These are phyloP conservation scores for Puccinia novopanici DNA, from an alignment of 1,284 basidiomycete species.

Conservation along the genomic window DNA sequence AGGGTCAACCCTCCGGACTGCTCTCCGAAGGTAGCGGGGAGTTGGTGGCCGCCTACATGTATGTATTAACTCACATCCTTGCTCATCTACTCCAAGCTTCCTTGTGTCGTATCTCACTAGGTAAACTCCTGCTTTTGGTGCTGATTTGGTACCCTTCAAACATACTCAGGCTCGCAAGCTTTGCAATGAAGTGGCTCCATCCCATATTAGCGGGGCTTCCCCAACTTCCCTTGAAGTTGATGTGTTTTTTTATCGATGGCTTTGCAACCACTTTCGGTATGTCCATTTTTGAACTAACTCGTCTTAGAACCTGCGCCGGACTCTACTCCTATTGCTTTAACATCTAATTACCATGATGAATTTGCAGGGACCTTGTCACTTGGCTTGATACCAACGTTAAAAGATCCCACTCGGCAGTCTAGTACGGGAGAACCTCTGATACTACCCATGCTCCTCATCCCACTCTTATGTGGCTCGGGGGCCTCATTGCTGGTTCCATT, in stretches of 20 bases:
- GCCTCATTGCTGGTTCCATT: conserved; percentile 44
- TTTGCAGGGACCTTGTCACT: conserved; percentile 37
- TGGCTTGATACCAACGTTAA: conserved; percentile 36
- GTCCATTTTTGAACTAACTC: not conserved
- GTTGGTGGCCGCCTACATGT: conserved; percentile 47
- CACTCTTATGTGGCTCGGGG: conserved; percentile 45
- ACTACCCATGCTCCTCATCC: conserved; percentile 41
- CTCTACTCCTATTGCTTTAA: not conserved
- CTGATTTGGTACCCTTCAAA: too few species aligned
- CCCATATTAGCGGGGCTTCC: conserved; percentile 26
- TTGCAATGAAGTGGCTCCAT: conserved; percentile 46
- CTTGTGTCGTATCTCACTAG: not conserved
- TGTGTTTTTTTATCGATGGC: conserved; percentile 40
- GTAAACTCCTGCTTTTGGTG: too few species aligned
- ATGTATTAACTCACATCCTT: too few species aligned
- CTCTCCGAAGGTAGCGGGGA: conserved; percentile 18
- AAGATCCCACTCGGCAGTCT: conserved; percentile 4
- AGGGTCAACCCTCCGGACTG: conserved; percentile 28
- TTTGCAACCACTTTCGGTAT: conserved; percentile 46
- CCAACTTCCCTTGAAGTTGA: conserved; percentile 28
- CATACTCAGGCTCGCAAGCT: conserved; percentile 18
- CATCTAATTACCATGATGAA: not conserved
- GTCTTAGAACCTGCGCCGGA: not conserved
- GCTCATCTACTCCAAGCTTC: not conserved
- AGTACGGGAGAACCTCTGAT: conserved; percentile 29